Evolutionary conservation across 2,329 filamentous ascomycete species (phyloP).

Genomic region (Gnomoniopsis smithogilvyi): DNA sequence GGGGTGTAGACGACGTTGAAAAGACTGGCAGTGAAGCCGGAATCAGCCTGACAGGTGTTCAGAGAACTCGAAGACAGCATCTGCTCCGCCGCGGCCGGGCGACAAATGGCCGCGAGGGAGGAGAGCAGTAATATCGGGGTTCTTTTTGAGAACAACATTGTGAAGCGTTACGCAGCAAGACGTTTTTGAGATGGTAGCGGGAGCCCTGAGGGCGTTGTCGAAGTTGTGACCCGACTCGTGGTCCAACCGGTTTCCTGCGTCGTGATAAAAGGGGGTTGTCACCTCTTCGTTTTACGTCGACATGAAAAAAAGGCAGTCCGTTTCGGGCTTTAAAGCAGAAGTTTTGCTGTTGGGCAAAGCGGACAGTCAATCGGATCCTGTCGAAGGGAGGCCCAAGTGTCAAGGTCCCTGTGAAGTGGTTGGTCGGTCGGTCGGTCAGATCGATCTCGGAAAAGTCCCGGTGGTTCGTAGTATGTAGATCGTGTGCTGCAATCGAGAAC

Average conservation of each 20-base stretch:
- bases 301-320: slow-evolving; percentile 5
- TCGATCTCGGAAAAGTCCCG: neutral
- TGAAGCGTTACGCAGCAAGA: slow-evolving; percentile 21
- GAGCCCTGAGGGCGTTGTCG: slow-evolving; percentile 5
- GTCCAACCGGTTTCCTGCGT: neutral
- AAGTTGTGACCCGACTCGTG: slow-evolving; percentile 4
- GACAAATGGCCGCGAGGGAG: slow-evolving; percentile 38
- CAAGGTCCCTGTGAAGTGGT: neutral
- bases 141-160: slow-evolving; percentile 45
- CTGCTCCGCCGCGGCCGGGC: slow-evolving; percentile 55
- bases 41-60: slow-evolving; percentile 79
- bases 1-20: slow-evolving; percentile 84
- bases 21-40: slow-evolving; percentile 79
- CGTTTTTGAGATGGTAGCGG: neutral
- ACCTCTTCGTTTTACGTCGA: slow-evolving; percentile 6
- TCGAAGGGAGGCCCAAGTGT: neutral
- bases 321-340: slow-evolving; percentile 5
- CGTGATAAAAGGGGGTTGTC: slow-evolving; percentile 2
- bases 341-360: neutral
- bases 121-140: slow-evolving; percentile 44
- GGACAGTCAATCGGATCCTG: neutral
- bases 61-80: slow-evolving; percentile 80
- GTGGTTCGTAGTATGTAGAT: neutral
- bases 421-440: slow-evolving; percentile 6
- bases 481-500: neutral